Evolutionary conservation across 2,329 filamentous ascomycete species (phyloP), one percentile per base, ranked within the genome.

Genomic region (Mollisia scopiformis): DNA sequence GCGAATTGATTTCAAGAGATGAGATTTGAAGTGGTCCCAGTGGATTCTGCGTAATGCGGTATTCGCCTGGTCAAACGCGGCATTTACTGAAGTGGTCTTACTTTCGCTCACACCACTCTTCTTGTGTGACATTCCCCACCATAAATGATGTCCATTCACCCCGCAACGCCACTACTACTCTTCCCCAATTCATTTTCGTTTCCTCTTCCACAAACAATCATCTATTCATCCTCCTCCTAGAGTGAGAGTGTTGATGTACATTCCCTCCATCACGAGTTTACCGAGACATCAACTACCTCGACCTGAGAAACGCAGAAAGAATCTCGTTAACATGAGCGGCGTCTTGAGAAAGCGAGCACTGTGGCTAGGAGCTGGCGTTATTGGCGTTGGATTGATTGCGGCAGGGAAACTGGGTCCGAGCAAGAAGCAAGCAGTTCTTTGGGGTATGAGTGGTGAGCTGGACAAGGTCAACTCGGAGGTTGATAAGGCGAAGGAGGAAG

Each of bases 351-450:
- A 33, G 33, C 28, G 39, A 23, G 30, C 37, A 23, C 19, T 41
- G 14, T 16, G 49, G 3, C 25, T 59, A 13, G 51, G 57, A 23
- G 51, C 50, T n/a, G 51, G 57, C 2, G 51, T 37, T 11, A 25
- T 39, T 2, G 50, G 35, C 23, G 27, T 47, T 8, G 57, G 39
- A 37, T n/a, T 51, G 43, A 14, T 55, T 10, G 51, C 35, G 25
- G 27, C 49, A 23, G 39, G 57, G 10, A 53, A 31, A 23, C 16
- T 59, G 14, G 47, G 47, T 43, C 57, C 57, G 11, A 59, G 31
- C 27, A 59, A 55, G 43, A 59, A 59, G 14, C 57, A 59, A 31
- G 47, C 50, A 23, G 57, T 55, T 10, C 10, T 59, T 41, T 59
- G 57, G 57, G 43, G 41, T 2, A 50, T 59, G 5, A 35, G 51